Evolutionary conservation across 1,139 yeast species (phyloP).

Genomic region (Diutina mesorugosa): DNA sequence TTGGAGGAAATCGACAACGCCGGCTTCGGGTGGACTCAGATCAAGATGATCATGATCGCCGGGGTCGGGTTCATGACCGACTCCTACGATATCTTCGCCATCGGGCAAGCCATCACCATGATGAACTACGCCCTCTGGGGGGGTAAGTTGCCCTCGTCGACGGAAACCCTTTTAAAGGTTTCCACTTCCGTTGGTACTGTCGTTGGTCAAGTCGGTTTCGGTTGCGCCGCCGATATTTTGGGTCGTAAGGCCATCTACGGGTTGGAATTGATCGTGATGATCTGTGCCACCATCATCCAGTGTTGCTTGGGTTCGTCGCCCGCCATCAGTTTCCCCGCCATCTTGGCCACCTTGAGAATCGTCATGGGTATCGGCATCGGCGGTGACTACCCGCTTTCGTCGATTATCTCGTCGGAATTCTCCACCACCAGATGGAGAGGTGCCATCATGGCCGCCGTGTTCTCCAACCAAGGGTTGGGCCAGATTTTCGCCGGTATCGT

Average conservation of each 20-base stretch:
- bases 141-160: conserved; percentile 45
- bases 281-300: conserved; percentile 67
- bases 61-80: conserved; percentile 94
- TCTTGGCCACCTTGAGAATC: conserved; percentile 65
- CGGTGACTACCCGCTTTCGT: conserved; percentile 97
- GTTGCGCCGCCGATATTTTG: conserved; percentile 68
- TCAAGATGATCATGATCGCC: conserved; percentile 78
- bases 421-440: conserved; percentile 93
- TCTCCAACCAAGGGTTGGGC: conserved; percentile 90
- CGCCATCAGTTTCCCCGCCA: conserved; percentile 59
- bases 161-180: conserved; percentile 65
- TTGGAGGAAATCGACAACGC: conserved; percentile 81
- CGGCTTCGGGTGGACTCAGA: conserved; percentile 77
- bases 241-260: conserved; percentile 89
- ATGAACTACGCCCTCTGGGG: conserved; percentile 65
- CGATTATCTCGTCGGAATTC: conserved; percentile 81
- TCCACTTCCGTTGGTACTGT: conserved; percentile 93
- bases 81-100: conserved; percentile 85
- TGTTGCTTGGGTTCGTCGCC: conserved; percentile 58
- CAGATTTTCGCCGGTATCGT: conserved; percentile 79
- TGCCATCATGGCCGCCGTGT: conserved; percentile 88
- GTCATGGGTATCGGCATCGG: conserved; percentile 96
- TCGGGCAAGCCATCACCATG: conserved; percentile 70
- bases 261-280: conserved; percentile 74
- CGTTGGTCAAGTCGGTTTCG: conserved; percentile 82